Percentiles rank a stretch among this genome's conserved stretches.
Evolutionary conservation across 2,329 filamentous ascomycete species (phyloP).

Genomic region (Epichloe sibirici): DNA sequence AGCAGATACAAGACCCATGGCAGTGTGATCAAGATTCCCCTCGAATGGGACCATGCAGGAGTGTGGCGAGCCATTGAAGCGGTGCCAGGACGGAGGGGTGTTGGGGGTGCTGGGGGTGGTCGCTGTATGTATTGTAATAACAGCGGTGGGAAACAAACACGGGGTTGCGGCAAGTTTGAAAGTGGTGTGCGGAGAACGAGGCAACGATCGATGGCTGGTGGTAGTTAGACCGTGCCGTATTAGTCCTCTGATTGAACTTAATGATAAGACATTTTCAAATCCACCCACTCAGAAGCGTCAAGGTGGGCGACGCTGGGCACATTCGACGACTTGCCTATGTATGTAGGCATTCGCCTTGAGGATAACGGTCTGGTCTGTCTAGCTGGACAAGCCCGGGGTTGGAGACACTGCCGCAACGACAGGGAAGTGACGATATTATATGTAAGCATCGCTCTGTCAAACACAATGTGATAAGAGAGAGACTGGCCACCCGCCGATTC

Average conservation of each 20-base stretch:
- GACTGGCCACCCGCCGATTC: background rate
- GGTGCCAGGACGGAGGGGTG: background rate
- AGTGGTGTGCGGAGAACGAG: no score
- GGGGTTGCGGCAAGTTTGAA: no score
- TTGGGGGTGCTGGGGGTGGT: background rate
- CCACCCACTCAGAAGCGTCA: no score
- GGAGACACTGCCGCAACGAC: constrained; percentile 1
- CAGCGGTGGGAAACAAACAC: no score
- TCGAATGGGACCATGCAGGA: constrained; percentile 23
- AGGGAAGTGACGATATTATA: background rate
- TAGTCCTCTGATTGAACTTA: background rate
- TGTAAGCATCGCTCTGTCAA: background rate
- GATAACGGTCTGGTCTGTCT: background rate
- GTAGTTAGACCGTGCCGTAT: background rate
- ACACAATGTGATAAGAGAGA: background rate
- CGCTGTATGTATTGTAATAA: background rate
- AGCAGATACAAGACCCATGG: constrained; percentile 44
- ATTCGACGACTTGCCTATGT: no score
- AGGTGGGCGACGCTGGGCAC: no score
- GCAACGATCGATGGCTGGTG: background rate
- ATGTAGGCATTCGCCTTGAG: no score
- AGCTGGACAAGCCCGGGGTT: background rate
- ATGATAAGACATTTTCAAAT: background rate
- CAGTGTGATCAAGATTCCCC: constrained; percentile 29
- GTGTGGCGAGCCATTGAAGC: constrained; percentile 7